Base-by-base conservation (phyloP, 2,329 filamentous ascomycete species). In the Herpotrichia juniperi region DNA sequence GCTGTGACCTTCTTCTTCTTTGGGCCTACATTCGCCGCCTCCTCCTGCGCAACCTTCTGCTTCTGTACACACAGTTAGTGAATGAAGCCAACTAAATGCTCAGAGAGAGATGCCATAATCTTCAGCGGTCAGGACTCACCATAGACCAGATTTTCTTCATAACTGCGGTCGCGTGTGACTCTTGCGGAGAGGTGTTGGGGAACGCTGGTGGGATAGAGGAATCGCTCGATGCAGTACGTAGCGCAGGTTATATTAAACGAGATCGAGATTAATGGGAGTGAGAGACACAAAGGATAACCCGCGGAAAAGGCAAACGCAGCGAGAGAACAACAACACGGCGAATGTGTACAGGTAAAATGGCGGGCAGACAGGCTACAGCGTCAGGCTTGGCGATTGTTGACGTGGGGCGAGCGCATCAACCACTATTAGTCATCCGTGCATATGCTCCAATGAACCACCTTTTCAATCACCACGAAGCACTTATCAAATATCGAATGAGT, bases 131-230 rank as follows among this genome's bases (percentile, higher is more conserved):
- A 39, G 39, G 28, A 68, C 83, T 46, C 81, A 96, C 92, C 93
- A 97, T 96, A 68, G 92, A 96, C 94, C 93, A 97, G 82, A 97
- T 97, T 81, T 97, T 97, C 83, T 97, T 84, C 94, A 97, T 97
- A 72, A 81, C 93, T 74, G 54, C 66, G 63, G 64, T 67, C 53
- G 60, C 64, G 53, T 63, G 46, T 53, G 50, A 21, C 32, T 39
- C n/a, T 30, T 21, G 3, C 19, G 17, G 8, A 9, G 7, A 11
- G 11, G 40, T 17, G 24, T 28, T 43, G n/a, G 25, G 14, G 10
- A n/a, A 14, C 12, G 12, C 6, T 25, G 25, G 30, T 31, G 25
- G 30, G 21, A 19, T 14, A 8, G 22, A n/a, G 19, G 19, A 14
- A 31, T 24, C 35, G 5, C 31, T 37, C 12, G 21, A 32, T 24